Base-by-base conservation (phyloP, 805 yeast genomes). In the Hanseniaspora lindneri region DNA sequence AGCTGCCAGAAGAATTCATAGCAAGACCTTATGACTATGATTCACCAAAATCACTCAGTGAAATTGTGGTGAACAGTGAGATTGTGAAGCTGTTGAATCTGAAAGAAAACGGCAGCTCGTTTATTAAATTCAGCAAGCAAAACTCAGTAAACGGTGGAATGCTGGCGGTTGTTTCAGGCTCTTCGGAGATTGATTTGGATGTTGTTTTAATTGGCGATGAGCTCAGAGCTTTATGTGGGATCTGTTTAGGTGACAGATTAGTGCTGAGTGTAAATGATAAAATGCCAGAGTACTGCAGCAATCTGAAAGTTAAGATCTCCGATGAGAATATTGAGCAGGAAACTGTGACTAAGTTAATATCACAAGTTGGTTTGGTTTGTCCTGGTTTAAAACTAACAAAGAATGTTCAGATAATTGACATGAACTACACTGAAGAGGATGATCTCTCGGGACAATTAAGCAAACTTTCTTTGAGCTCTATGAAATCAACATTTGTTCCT, bases 361-460 rank as follows among this genome's bases (percentile, higher is more conserved):
- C 68, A 41, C 80, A 79, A 23, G 65, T 73, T 27, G 87, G 88
- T 0, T 58, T 83, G 8, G 53, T 82, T 0, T 74, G 74, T 57
- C 80, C 86, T 1, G 81, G 81, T 7, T 64, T 73, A 65, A 54
- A 52, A 17, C 62, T 70, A 39, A 54, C 53, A 17, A 52, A 39
- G 1, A 64, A 58, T 17, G 39, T 60, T 3, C 50, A 60, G 16
- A 43, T 61, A 16, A 46, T 55, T 1, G 60, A 55, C 35, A 55
- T 66, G 14, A 54, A 56, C 11, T 66, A 63, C 7, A 63, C 75
- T 0, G 73, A 69, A 39, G 20, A 33, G 19, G 44, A 27, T 33
- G 41, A 21, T 16, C 16, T 44, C 4, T 3, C 37, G 14, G 16
- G 9, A 8, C 24, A 19, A 2, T 47, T 77, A 20, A 56, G 65